phyloP scores from a whole-genome alignment of 768 basidiomycete genomes.

The Rhizopogon vinicolor region DNA sequence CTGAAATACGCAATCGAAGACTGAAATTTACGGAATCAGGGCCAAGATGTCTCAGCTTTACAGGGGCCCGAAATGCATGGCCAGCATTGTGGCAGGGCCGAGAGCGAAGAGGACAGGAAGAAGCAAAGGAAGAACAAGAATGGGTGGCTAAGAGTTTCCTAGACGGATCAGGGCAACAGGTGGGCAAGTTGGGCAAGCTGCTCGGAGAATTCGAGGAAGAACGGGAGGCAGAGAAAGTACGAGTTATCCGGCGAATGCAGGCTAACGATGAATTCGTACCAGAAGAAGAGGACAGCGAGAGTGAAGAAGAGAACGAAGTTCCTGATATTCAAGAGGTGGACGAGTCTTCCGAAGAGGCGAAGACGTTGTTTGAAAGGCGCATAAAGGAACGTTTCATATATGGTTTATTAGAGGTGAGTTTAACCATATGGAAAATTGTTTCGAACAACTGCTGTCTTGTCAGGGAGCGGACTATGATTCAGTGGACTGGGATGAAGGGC shows the following conservation, averaged over 20 bases:
- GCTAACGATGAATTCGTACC: constrained; percentile 47
- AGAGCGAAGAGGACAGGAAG: constrained; percentile 43
- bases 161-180: constrained; percentile 46
- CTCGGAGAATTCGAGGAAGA: constrained; percentile 77
- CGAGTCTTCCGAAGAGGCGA: constrained; percentile 44
- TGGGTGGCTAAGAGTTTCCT: constrained; percentile 69
- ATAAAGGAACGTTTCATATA: constrained; percentile 74
- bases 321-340: constrained; percentile 11
- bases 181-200: constrained; percentile 66
- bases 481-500: constrained; percentile 72
- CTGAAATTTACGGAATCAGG: constrained; percentile 52
- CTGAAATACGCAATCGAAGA: constrained; percentile 68
- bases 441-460: neutral
- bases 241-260: constrained; percentile 39
- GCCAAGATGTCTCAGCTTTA: constrained; percentile 53
- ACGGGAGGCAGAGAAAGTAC: constrained; percentile 60
- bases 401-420: constrained; percentile 63
- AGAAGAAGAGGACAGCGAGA: constrained; percentile 66
- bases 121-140: constrained; percentile 58
- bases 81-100: constrained; percentile 63
- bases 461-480: constrained; percentile 67
- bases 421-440: neutral
- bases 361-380: constrained; percentile 49
- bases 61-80: constrained; percentile 53
- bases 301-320: constrained; percentile 27